phyloP scores from a whole-genome alignment of 305 asterid genomes.

The Rubia tinctorum region DNA sequence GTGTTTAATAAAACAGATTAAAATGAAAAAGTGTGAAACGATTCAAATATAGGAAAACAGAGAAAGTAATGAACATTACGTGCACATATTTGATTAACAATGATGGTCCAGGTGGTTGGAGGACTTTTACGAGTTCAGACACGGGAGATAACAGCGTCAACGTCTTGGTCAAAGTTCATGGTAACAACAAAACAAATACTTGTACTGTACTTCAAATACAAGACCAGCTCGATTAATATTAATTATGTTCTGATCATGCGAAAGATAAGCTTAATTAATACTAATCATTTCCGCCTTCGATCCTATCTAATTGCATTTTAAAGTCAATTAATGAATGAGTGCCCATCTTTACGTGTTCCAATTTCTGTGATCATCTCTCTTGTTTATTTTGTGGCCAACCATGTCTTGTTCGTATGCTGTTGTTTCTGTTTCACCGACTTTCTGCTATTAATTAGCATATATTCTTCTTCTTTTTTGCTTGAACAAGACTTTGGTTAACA shows the following conservation, averaged over 20 bases:
- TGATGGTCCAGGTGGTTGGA: background rate
- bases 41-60: too few relatives aligned
- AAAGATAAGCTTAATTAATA: conserved; percentile 30
- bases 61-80: background rate
- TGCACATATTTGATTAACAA: background rate
- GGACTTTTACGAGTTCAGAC: conserved; percentile 12
- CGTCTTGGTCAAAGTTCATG: background rate
- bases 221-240: background rate
- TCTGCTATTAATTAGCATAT: background rate
- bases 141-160: background rate
- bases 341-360: conserved; percentile 35
- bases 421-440: conserved; percentile 21
- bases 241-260: background rate
- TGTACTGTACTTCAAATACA: background rate
- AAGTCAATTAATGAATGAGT: background rate
- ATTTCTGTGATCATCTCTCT: conserved; percentile 17
- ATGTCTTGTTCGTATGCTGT: conserved; percentile 22
- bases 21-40: too few relatives aligned
- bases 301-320: conserved; percentile 13
- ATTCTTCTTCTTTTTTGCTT: background rate
- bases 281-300: background rate
- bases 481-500: background rate
- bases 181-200: background rate
- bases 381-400: conserved; percentile 26
- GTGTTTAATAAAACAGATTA: too few relatives aligned